Base-by-base conservation (phyloP, 2,329 filamentous ascomycete species). In the Hortaea werneckii region DNA sequence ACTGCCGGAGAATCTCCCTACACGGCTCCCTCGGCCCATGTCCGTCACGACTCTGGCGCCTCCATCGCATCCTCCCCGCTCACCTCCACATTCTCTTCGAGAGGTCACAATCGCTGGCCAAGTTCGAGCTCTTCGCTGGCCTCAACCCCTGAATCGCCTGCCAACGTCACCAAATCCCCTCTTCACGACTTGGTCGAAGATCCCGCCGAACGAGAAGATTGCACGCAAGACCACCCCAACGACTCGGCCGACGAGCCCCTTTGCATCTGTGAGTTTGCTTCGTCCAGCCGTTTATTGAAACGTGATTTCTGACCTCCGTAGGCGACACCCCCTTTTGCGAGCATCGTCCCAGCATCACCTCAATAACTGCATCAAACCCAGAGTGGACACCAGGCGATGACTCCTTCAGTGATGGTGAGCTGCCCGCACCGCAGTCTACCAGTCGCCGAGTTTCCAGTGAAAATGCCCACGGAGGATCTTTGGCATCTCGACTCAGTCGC, bases 111-210 rank as follows among this genome's bases (percentile, higher is more conserved):
- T 41, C 76, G 80, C 55, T 79, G 78, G 56, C 77, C 81, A 26
- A 90, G 86, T 67, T 92, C 87, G 0, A 75, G 77, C 28, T 94
- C 88, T 1, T 94, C 88, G 5, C 71, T 87, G 46, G 82, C 85
- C 46, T 73, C 85, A 6, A 69, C 74, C 29, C 71, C 77, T 65
- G 51, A 82, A 73, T 45, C 82, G 74, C 49, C 82, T 74, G 48
- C 75, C 68, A 59, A 57, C 35, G 42, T 72, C 70, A 69, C 77
- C 8, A 41, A 41, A 5, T 41, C 40, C 29, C 9, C 40, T 8
- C 28, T 41, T 10, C 84, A 87, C 11, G 85, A 92, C 58, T 84
- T 95, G 13, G 78, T 88, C 58, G 89, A 95, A 64, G 88, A 94
- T 58, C 81, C 84, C 2, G 67, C 80, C 37, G 84, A 89, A 62